A percentile compares a stretch with the other conserved stretches of the same genome.
These are phyloP conservation scores for Microcera coccophila DNA, from an alignment of 2,329 filamentous ascomycete genomes.

Conservation along the genomic window DNA sequence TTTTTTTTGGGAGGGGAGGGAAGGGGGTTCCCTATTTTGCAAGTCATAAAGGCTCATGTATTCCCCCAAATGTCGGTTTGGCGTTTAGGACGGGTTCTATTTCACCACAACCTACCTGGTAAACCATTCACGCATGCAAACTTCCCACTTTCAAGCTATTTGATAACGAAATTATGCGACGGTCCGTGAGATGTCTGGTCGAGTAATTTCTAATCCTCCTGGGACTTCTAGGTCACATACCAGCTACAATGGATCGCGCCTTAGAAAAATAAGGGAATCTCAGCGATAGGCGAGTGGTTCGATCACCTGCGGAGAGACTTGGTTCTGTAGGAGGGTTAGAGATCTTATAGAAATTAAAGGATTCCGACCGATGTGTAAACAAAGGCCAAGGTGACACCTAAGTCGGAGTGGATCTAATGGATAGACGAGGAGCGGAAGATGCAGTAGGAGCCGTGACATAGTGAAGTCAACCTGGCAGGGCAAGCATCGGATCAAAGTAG, in stretches of 20 bases:
- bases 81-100: slow-evolving; percentile 24
- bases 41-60: slow-evolving; percentile 26
- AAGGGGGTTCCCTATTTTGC: too few species aligned
- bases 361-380: too few species aligned
- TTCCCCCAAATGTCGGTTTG: slow-evolving; percentile 27
- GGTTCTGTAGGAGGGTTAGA: not conserved
- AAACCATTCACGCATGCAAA: slow-evolving; percentile 2
- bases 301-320: not conserved
- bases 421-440: too few species aligned
- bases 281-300: not conserved
- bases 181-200: not conserved
- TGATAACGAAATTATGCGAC: not conserved
- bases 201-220: not conserved
- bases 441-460: too few species aligned
- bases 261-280: not conserved
- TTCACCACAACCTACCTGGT: slow-evolving; percentile 22
- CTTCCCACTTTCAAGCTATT: not conserved
- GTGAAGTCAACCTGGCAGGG: too few species aligned
- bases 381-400: too few species aligned
- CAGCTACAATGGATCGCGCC: not conserved
- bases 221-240: not conserved
- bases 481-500: too few species aligned
- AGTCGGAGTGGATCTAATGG: too few species aligned
- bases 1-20: slow-evolving; percentile 22
- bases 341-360: not conserved